Evolutionary conservation across 2,329 filamentous ascomycete species (phyloP), one percentile per base, ranked within the genome.

Genomic region (Neurospora sp.): DNA sequence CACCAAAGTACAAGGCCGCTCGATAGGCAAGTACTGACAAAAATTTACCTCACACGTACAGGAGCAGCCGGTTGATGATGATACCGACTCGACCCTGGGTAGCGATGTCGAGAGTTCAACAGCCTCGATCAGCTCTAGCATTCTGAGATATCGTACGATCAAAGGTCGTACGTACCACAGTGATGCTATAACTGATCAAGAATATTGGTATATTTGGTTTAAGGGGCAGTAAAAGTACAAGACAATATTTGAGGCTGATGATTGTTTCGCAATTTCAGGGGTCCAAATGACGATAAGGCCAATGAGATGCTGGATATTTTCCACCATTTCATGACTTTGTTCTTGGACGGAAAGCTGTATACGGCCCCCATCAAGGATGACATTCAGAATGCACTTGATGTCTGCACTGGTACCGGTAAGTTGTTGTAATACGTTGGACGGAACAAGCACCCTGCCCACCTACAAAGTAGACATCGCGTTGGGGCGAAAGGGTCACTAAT

Each of bases 281-380:
- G 41, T 1, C 69, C 72, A 36, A 74, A 73, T 38, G 73, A 74
- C 41, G 70, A 71, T 73, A 80, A 71, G 15, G 69, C 71, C 33
- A 70, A 41, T 10, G 73, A 73, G 17, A 62, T 67, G 2, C 12
- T 69, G 62, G 72, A 74, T 40, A 71, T 74, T 57, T 38, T 52
- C 28, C 77, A 78, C 57, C 76, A 77, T 66, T 71, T 74, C 8
- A 67, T 75, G 37, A 77, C 74, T 2, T 70, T 77, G 4, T 70
- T 72, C 6, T 68, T 73, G 6, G 74, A 74, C 2, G 75, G 74
- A 40, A 75, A 72, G 68, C 75, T 78, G 23, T 70, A 74, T 38
- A 69, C 72, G n/a, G 76, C 77, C 0, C 77, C 77, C 1, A 46
- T 78, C 11, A 57, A 72, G 15, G 69, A 74, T n/a, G 70, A 74